Base-by-base conservation (phyloP, 2,329 filamentous ascomycete genomes). In the Aspergillus viridinutans region DNA sequence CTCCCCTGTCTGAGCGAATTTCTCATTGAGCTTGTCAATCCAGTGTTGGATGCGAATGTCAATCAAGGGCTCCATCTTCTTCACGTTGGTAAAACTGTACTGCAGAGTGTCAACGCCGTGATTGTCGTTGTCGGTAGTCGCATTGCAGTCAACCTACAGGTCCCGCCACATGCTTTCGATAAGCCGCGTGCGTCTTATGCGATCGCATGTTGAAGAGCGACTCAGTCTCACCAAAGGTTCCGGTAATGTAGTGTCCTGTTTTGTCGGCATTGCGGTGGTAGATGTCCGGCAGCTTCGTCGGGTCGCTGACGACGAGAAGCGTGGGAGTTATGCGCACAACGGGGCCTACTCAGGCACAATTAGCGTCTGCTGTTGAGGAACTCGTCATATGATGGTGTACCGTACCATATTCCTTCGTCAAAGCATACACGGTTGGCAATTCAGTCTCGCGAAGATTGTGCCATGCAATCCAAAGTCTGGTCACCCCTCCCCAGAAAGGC, bases 131-230 rank as follows among this genome's bases (percentile, higher is more conserved):
- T 10, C 26, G 12, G 10, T 4, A 28, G 8, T 9, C 2, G 8
- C 5, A 17, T 35, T 12, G 23, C 26, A 8, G 25, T 32, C 49
- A 25, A 57, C 69, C 45, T 72, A 74, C 71, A 2, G 81, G 78
- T 1, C 77, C 75, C 1, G 82, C 83, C 25, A 81, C 77, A 23
- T 83, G 75, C 69, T 84, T 85, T 20, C 83, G 75, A 61, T 79
- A 81, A 1, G 74, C 71, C 3, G 81, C 75, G 64, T 86, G 84
- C 4, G 72, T 70, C 53, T 74, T 74, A 49, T 80, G 74, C 49
- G 81, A 77, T 58, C 80, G 80, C 77, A 84, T 84, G 56, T 85
- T 84, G 68, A 86, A 84, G 5, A 85, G 62, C 1, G 76, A 78
- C 58, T 85, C 83, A 4, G 74, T 78, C 55, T 81, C 77, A 17